phyloP scores from a whole-genome alignment of 768 basidiomycete genomes.

The Glaciozyma martinii region DNA sequence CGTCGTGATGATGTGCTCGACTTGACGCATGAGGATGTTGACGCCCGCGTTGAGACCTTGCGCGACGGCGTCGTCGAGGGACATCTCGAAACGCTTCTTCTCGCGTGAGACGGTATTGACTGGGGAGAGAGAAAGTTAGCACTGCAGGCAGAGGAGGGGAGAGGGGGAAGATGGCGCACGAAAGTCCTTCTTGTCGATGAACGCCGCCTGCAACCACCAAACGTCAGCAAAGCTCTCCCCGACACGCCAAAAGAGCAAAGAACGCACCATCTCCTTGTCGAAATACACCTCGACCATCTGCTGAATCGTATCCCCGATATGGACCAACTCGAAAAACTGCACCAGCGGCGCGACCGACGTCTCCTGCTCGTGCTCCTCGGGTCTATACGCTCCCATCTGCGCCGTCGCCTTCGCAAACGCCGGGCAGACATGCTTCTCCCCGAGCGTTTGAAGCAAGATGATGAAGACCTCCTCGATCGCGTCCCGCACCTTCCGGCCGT shows the following conservation, averaged over 20 bases:
- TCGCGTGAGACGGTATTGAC: constrained; percentile 84
- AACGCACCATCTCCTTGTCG: constrained; percentile 78
- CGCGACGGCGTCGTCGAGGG: constrained; percentile 87
- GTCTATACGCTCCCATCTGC: constrained; percentile 81
- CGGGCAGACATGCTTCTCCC: constrained; percentile 65
- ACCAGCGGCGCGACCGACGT: constrained; percentile 69
- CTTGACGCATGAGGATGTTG: constrained; percentile 43
- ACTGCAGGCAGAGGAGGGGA: no score
- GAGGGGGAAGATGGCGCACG: no score
- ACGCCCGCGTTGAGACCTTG: constrained; percentile 89
- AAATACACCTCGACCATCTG: constrained; percentile 98
- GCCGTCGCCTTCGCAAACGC: constrained; percentile 80
- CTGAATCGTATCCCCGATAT: constrained; percentile 93
- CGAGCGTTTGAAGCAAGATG: constrained; percentile 64
- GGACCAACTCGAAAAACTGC: constrained; percentile 95
- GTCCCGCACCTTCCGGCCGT: constrained; percentile 77
- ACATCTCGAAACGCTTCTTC: constrained; percentile 91
- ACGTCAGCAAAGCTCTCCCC: neutral
- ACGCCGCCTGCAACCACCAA: constrained; percentile 35
- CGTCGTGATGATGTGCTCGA: constrained; percentile 82
- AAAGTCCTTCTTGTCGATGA: constrained; percentile 66
- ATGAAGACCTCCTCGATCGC: constrained; percentile 92
- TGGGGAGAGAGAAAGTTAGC: constrained; percentile 52
- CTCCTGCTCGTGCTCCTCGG: constrained; percentile 61
- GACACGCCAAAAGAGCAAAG: neutral